phyloP scores from a whole-genome alignment of 129 eudicot species.

The Scalesia atractyloides region DNA sequence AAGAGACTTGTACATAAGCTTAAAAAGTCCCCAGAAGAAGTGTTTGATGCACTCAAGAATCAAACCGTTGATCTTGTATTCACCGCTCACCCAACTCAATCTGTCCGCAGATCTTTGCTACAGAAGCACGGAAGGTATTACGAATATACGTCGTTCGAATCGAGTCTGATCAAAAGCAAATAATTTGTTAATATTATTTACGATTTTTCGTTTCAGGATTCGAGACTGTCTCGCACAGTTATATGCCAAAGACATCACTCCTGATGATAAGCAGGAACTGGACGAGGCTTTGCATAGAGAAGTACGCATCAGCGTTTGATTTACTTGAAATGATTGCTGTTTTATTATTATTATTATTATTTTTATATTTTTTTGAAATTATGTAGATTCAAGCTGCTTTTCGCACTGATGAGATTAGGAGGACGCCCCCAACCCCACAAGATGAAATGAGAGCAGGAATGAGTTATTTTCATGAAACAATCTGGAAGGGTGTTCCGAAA shows the following conservation, averaged over 20 bases:
- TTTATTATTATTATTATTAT: not conserved
- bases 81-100: constrained; percentile 99
- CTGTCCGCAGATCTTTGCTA: constrained; percentile 94
- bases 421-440: constrained; percentile 95
- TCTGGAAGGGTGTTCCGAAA: constrained; percentile 97
- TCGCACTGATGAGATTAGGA: constrained; percentile 92
- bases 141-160: not conserved
- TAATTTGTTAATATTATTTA: not conserved
- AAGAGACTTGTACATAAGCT: constrained; percentile 81
- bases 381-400: constrained; percentile 98
- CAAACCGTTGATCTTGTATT: constrained; percentile 95
- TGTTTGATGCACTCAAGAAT: constrained; percentile 92
- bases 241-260: constrained; percentile 83
- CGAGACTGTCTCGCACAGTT: constrained; percentile 83
- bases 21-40: constrained; percentile 95
- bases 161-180: constrained; percentile 2
- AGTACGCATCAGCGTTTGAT: constrained; percentile 41
- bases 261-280: constrained; percentile 88
- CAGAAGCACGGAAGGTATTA: constrained; percentile 97
- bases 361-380: not conserved
- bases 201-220: constrained; percentile 48
- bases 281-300: constrained; percentile 94
- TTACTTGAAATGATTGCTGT: not conserved
- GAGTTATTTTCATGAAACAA: constrained; percentile 99
- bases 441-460: constrained; percentile 99